A percentile compares a stretch with the other conserved stretches of the same genome.
These are phyloP conservation scores for Schizothecium vesticola DNA, from an alignment of 495 filamentous ascomycete genomes.

Conservation along the genomic window DNA sequence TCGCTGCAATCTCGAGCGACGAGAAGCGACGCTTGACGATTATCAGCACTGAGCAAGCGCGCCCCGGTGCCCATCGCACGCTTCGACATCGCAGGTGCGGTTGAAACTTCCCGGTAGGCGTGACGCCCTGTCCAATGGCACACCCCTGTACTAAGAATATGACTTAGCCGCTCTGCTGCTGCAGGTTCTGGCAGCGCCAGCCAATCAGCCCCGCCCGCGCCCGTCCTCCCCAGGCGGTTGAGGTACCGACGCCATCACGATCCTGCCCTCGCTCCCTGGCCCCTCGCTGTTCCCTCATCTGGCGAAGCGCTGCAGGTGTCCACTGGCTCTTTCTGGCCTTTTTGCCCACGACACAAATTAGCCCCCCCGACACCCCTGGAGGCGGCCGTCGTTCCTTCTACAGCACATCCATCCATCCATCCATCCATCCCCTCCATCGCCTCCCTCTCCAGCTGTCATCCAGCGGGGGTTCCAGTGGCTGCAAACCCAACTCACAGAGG, in stretches of 20 bases:
- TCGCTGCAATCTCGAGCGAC: slow-evolving; percentile 5
- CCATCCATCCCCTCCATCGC: no score
- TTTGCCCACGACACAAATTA: slow-evolving; percentile 22
- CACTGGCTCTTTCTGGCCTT: slow-evolving; percentile 6
- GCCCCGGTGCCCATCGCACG: background rate
- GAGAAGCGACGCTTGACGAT: slow-evolving; percentile 4
- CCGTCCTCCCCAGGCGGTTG: slow-evolving; percentile 23
- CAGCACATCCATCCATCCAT: background rate
- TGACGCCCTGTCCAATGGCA: slow-evolving; percentile 27
- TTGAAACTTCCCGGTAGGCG: slow-evolving; percentile 23
- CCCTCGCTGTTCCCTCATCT: slow-evolving; percentile 10
- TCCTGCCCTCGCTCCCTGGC: slow-evolving; percentile 10
- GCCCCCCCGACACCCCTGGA: slow-evolving; percentile 2
- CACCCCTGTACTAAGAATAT: slow-evolving; percentile 30
- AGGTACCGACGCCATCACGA: slow-evolving; percentile 28
- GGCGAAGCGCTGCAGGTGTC: slow-evolving; percentile 2
- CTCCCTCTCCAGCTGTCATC: background rate
- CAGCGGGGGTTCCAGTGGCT: background rate
- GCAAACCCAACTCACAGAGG: background rate
- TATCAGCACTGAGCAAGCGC: background rate
- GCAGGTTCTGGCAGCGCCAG: slow-evolving; percentile 18
- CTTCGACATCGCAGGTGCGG: slow-evolving; percentile 13
- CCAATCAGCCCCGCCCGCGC: slow-evolving; percentile 24
- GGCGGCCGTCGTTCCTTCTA: background rate
- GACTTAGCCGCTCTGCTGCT: slow-evolving; percentile 32